Base-by-base conservation (phyloP, 2,329 filamentous ascomycete genomes). In the Alternaria angustiovoidea region DNA sequence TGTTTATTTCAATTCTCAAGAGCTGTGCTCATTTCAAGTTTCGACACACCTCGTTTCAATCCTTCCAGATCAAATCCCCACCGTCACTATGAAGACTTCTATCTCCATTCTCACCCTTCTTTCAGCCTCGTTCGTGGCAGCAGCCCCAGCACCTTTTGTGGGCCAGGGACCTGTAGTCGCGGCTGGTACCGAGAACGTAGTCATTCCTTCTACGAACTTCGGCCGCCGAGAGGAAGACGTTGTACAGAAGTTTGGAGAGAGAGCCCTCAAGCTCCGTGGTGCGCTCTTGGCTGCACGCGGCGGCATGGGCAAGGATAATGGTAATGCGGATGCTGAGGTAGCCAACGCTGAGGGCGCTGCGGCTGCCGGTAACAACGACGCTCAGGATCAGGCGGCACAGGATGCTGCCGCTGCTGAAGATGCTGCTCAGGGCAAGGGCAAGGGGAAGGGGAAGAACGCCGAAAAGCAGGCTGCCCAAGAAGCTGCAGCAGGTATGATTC, bases 21-120 rank as follows among this genome's bases (percentile, higher is more conserved):
- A 77, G 75, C 75, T 77, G 75, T 73, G 75, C 75, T 78, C 74
- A 71, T 52, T 64, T 55, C 64, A 66, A 57, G 51, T 69, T 61
- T 73, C 65, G 60, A 64, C 59, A 68, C 54, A 62, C 32, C 61
- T 69, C 67, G 63, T 59, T 73, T 60, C 67, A 70, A 67, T 62
- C 52, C 54, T 69, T 61, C 56, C 22, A 54, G 28, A 32, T 55
- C 47, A 58, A 59, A 28, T 41, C 36, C 30, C 54, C 42, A 51
- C 44, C 43, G 61, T 69, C 73, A 75, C 46, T 59, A 78, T 78
- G 76, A 78, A 74, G 75, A 70, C 65, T 49, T 71, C 68, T 49
- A 65, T 69, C 34, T 63, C 75, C 44, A 68, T 78, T 63, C 66
- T 78, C 54, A 71, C 76, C 28, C 65, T 78, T 64, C 66, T 78